Conservation (phyloP, 192 early-diverging fungal species). For the Entomortierella beljakovae region DNA sequence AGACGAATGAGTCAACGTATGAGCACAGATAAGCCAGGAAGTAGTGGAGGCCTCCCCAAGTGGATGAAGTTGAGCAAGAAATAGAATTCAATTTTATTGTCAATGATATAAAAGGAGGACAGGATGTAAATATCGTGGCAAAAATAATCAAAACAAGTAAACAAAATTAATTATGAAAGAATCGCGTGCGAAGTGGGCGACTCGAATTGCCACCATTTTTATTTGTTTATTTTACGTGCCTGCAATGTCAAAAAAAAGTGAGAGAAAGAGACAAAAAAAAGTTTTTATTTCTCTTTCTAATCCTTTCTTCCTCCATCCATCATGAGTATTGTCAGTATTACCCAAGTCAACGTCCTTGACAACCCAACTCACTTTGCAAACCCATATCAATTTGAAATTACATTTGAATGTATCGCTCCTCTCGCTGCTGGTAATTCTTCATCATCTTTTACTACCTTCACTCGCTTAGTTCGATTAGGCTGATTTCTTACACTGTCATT, state of each 20-base stretch:
- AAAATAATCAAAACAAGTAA: neutral
- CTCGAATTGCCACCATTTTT: constrained; percentile 19
- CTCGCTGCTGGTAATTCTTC: constrained; percentile 82
- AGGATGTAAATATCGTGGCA: neutral
- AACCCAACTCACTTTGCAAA: constrained; percentile 86
- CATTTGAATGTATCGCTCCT: constrained; percentile 93
- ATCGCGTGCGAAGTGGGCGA: neutral
- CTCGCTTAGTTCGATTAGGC: too few relatives aligned
- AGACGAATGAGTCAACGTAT: constrained; percentile 34
- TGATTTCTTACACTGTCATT: too few relatives aligned
- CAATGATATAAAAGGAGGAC: neutral
- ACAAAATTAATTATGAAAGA: too few relatives aligned
- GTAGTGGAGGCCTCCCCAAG: constrained; percentile 29
- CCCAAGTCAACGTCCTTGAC: constrained; percentile 86
- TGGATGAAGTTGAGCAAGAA: constrained; percentile 55
- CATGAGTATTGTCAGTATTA: constrained; percentile 87
- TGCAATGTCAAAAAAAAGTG: neutral
- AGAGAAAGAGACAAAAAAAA: too few relatives aligned
- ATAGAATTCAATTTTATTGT: neutral
- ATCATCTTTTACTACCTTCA: constrained; percentile 5
- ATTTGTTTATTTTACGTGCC: constrained; percentile 1
- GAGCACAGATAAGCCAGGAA: constrained; percentile 48
- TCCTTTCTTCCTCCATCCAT: neutral
- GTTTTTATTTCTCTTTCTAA: neutral
- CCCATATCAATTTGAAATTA: constrained; percentile 94